Conservation (phyloP, 495 filamentous ascomycete genomes). For the Lineolata rhizophorae region DNA sequence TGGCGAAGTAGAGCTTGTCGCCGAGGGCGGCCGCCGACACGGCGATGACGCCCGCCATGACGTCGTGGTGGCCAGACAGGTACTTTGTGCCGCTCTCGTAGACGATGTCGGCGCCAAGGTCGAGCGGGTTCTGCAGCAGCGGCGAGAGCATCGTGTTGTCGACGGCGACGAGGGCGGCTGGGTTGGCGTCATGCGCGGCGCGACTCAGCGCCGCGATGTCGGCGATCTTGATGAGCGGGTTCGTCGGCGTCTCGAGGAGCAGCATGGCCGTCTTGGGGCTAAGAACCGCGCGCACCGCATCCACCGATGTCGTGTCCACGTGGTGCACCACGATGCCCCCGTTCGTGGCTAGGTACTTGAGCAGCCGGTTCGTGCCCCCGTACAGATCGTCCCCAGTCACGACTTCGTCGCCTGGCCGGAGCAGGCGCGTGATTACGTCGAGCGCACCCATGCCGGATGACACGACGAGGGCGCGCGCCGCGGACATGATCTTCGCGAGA, state of each 20-base stretch:
- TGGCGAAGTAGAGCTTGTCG: slow-evolving; percentile 84
- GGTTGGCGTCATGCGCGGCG: slow-evolving; percentile 53
- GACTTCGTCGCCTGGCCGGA: slow-evolving; percentile 88
- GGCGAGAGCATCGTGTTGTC: slow-evolving; percentile 99
- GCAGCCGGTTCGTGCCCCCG: slow-evolving; percentile 80
- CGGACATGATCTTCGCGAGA: slow-evolving; percentile 95
- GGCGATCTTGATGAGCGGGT: slow-evolving; percentile 93
- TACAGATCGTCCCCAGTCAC: slow-evolving; percentile 94
- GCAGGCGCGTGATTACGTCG: slow-evolving; percentile 86
- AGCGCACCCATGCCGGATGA: slow-evolving; percentile 92
- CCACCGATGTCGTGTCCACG: slow-evolving; percentile 69
- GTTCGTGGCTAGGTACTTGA: slow-evolving; percentile 72
- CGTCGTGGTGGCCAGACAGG: slow-evolving; percentile 90
- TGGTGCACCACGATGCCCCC: slow-evolving; percentile 85
- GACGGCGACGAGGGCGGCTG: slow-evolving; percentile 66
- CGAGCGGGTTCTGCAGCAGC: slow-evolving; percentile 73
- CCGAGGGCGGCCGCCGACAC: slow-evolving; percentile 61
- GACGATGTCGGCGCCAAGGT: slow-evolving; percentile 83
- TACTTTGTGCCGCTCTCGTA: slow-evolving; percentile 98
- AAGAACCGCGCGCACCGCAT: slow-evolving; percentile 43
- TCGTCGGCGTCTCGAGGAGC: slow-evolving; percentile 86
- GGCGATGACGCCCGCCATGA: slow-evolving; percentile 94
- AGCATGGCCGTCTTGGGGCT: slow-evolving; percentile 80
- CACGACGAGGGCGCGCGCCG: slow-evolving; percentile 73
- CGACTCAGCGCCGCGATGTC: slow-evolving; percentile 64